A percentile compares a stretch with the other conserved stretches of the same genome.
These are phyloP conservation scores for Zancudomyces culisetae DNA, from an alignment of 371 early-diverging fungal species.

Conservation along the genomic window DNA sequence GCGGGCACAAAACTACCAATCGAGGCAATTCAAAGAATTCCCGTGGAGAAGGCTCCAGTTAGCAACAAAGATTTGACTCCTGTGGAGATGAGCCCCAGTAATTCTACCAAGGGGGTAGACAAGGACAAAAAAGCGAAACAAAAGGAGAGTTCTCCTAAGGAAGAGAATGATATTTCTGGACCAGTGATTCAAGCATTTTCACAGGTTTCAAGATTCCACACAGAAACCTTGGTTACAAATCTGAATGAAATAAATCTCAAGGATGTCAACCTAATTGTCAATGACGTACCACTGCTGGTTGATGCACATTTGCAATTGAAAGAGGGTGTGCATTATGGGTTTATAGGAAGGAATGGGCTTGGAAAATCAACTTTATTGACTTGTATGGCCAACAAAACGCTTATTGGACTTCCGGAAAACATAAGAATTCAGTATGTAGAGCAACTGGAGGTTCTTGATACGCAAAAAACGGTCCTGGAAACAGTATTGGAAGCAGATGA, in stretches of 20 bases:
- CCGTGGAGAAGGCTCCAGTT: background rate
- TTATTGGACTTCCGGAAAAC: conserved; percentile 90
- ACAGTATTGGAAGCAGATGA: conserved; percentile 52
- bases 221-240: conserved; percentile 48
- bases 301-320: conserved; percentile 91
- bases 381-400: conserved; percentile 74
- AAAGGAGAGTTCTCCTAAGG: background rate
- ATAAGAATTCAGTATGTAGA: conserved; percentile 85
- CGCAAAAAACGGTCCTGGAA: conserved; percentile 59
- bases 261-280: conserved; percentile 49
- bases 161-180: background rate
- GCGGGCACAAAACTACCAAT: background rate
- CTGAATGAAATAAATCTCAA: conserved; percentile 32
- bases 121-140: background rate
- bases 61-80: background rate
- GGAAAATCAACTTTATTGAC: conserved; percentile 97
- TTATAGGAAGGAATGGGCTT: conserved; percentile 92
- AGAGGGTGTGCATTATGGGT: conserved; percentile 89
- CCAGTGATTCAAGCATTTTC: conserved; percentile 49
- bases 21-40: too few species aligned
- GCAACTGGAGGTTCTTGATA: conserved; percentile 84
- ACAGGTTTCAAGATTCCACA: conserved; percentile 71
- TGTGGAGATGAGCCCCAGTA: too few species aligned
- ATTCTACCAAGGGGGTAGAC: too few species aligned
- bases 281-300: conserved; percentile 33